Conservation (phyloP, 768 basidiomycete species). For the Galerina marginata region DNA sequence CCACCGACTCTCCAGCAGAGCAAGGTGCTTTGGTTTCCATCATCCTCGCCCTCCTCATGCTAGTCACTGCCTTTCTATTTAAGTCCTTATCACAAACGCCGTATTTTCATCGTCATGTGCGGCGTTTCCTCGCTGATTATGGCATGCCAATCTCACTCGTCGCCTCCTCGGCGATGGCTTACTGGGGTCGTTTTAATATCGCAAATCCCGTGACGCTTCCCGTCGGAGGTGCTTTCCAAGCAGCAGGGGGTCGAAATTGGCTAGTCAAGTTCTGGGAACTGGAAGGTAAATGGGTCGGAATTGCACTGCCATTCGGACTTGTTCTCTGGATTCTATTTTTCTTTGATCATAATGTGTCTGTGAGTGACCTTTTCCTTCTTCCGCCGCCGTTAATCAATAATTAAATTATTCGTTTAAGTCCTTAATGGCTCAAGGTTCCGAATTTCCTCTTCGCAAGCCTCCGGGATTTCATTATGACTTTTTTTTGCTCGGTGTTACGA, state of each 20-base stretch:
- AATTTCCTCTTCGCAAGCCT: constrained; percentile 90
- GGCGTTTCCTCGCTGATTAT: constrained; percentile 83
- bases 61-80: constrained; percentile 77
- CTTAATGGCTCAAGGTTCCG: constrained; percentile 88
- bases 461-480: constrained; percentile 90
- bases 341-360: constrained; percentile 94
- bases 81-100: constrained; percentile 63
- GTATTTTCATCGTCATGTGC: constrained; percentile 75
- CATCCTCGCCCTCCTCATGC: constrained; percentile 80
- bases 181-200: constrained; percentile 80
- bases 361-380: constrained; percentile 40
- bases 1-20: constrained; percentile 33
- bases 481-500: constrained; percentile 89
- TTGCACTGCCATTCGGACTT: constrained; percentile 88
- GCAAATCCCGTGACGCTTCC: constrained; percentile 72
- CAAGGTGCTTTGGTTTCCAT: constrained; percentile 66
- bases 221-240: constrained; percentile 67
- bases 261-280: constrained; percentile 89
- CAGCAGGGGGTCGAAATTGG: constrained; percentile 79
- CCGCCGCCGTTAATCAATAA: neutral
- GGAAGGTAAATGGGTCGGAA: constrained; percentile 86
- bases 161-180: constrained; percentile 76
- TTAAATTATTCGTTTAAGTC: constrained; percentile 54
- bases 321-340: constrained; percentile 92
- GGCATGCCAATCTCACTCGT: constrained; percentile 90